Base-by-base conservation (phyloP, 345 rosid species). In the Euphorbia peplus region DNA sequence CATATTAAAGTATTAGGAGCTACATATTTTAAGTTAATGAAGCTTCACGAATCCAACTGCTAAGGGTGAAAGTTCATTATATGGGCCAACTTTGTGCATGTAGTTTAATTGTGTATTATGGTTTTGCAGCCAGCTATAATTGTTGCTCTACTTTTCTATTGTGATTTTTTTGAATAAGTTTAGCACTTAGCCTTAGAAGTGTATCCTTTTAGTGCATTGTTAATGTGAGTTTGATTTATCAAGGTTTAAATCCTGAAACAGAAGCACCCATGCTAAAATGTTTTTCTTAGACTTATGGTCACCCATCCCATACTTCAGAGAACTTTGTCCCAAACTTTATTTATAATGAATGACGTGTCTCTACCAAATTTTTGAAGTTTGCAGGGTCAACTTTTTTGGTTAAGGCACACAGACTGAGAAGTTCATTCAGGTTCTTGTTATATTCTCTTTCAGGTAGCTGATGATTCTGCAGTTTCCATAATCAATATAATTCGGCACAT, bases 391-490 rank as follows among this genome's bases (percentile, higher is more conserved):
- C 69, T 12, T 58, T 62, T 62, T 19, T 26, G 26, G 26, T 67
- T 50, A 67, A 58, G 3, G 11, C 18, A 3, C 26, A 8, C 35
- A 8, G 26, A 11, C 19, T 1, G 24, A 41, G 54, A 41, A 54
- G 25, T 47, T 42, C 13, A 39, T 22, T 76, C n/a, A n/a, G 28
- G 46, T 59, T 57, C 42, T 64, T n/a, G n/a, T 62, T 60, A 44
- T 70, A 46, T 79, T 64, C 57, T 16, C 76, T 11, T 75, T 66
- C 88, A 95, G 99, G 82, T 92, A 19, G 90, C 98, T 9, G 98
- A 92, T 55, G 98, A 95, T 72, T 82, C 83, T 65, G 98, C 96
- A 55, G 41, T 83, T 42, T 76, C 92, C 58, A 81, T 95, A 71
- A 73, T 86, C 74, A 83, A 82, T 67, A 85, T 85, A 32, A 82